Base-by-base conservation (phyloP, 2,329 filamentous ascomycete genomes). In the Claviceps lovelessii region DNA sequence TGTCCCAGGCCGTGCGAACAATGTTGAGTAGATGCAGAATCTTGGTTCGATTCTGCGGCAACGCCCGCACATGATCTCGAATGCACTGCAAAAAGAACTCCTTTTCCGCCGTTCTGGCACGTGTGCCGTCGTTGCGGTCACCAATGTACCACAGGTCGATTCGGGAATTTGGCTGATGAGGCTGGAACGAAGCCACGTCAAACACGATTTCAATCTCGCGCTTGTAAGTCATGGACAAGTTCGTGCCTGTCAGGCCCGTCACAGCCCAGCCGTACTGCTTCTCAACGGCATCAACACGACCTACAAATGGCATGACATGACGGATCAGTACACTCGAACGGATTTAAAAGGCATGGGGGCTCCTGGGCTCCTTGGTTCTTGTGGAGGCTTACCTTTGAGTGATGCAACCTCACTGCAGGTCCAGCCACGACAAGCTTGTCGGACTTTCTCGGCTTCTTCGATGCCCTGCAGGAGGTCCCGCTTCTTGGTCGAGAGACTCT, bases 381-480 rank as follows among this genome's bases (percentile, higher is more conserved):
- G 5, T 33, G 5, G 29, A 39, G 49, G 49, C 64, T 35, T 76
- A 88, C 86, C 79, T 77, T 90, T 90, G n/a, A 95, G 74, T 44
- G 75, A 73, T 59, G 79, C 79, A 59, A 97, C 88, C 69, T 97
- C 93, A 33, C 78, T 83, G 53, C 84, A 81, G 55, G 85, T 91
- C 85, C 90, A 96, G 44, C 91, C 90, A 53, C 90, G 83, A 66
- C 86, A 95, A 63, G 95, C 87, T 66, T 96, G 90, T 58, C 87
- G 81, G 31, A 94, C 76, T 59, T 83, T 84, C 67, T 96, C 90
- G 0, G 90, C 88, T 62, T 89, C 84, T 56, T 81, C 78, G 56
- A 95, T 96, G 50, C 93, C 86, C 33, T 80, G 77, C 35, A 85
- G 64, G 60, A 79, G 89, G 61, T 83, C 77, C 54, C 81, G 70